These are phyloP conservation scores for Emmonsiellopsis sp. DNA, from an alignment of 2,329 filamentous ascomycete genomes.

Conservation along the genomic window DNA sequence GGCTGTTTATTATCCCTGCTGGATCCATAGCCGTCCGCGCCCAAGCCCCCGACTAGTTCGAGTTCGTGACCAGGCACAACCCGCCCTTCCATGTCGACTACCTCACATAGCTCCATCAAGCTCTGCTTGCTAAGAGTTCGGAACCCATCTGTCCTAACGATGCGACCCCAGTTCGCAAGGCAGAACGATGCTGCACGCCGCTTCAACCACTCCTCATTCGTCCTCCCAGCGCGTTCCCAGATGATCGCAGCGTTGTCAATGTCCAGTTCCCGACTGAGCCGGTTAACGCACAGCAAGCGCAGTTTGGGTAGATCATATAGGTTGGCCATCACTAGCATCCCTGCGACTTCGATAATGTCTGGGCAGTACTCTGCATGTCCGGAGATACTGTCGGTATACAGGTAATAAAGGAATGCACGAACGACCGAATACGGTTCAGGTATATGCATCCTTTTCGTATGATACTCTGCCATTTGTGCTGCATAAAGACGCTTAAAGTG, in stretches of 20 bases:
- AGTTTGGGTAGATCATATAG: constrained; percentile 96
- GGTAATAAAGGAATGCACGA: constrained; percentile 87
- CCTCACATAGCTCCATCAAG: constrained; percentile 84
- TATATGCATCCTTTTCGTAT: constrained; percentile 95
- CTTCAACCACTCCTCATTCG: constrained; percentile 88
- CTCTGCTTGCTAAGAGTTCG: constrained; percentile 67
- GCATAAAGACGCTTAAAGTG: constrained; percentile 90
- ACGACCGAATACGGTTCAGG: constrained; percentile 93
- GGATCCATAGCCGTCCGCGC: constrained; percentile 37
- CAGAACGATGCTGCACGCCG: constrained; percentile 81
- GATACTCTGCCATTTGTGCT: constrained; percentile 93
- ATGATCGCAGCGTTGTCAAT: constrained; percentile 91
- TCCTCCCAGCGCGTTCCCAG: constrained; percentile 87
- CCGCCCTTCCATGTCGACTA: constrained; percentile 86
- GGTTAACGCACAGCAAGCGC: constrained; percentile 80
- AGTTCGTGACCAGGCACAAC: constrained; percentile 83
- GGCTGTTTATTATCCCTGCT: constrained; percentile 23
- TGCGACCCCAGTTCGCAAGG: constrained; percentile 86
- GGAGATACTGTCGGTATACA: constrained; percentile 87
- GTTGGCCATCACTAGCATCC: constrained; percentile 93
- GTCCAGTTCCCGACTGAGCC: constrained; percentile 82
- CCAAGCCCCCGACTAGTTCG: constrained; percentile 49
- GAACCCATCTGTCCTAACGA: constrained; percentile 85
- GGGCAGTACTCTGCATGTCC: constrained; percentile 51
- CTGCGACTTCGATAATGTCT: constrained; percentile 73